Conservation (phyloP, 2,329 filamentous ascomycete species). For the Penicillium sp. region DNA sequence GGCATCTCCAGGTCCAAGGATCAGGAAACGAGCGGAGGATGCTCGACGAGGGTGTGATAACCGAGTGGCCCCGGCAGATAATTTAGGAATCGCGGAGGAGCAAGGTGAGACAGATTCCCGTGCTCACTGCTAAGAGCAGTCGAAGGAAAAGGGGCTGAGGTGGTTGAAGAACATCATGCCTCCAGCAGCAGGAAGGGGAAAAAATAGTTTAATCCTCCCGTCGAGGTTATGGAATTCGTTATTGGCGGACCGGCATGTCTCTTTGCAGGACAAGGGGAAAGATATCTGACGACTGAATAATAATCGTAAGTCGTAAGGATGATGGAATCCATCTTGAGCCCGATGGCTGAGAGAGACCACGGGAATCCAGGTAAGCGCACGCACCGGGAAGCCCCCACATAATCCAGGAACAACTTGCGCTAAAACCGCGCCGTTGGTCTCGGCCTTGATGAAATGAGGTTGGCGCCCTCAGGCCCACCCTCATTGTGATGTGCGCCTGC, state of each 20-base stretch:
- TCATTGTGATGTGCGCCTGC: constrained; percentile 27
- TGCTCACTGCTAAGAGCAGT: neutral
- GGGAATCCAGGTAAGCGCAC: constrained; percentile 12
- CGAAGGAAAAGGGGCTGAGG: neutral
- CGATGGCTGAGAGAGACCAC: neutral
- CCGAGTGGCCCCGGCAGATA: constrained; percentile 13
- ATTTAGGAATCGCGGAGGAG: constrained; percentile 1
- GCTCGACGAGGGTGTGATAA: constrained; percentile 1
- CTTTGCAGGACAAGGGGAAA: neutral
- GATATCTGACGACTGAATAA: neutral
- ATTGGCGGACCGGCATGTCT: neutral
- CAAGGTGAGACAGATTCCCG: constrained; percentile 8
- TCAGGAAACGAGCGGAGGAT: neutral
- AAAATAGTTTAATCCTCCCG: neutral
- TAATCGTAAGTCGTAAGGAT: neutral
- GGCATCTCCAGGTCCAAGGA: neutral
- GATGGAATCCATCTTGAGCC: neutral
- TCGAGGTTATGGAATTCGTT: neutral
- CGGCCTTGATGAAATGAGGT: constrained; percentile 26
- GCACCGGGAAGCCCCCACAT: constrained; percentile 26
- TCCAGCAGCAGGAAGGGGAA: neutral
- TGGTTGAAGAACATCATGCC: neutral
- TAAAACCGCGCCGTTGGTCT: constrained; percentile 31
- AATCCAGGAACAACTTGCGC: constrained; percentile 26
- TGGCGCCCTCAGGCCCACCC: constrained; percentile 18